Percentiles rank a stretch among this genome's conserved stretches.
These are phyloP conservation scores for Theileria equi DNA, from an alignment of 169 alveolate species.

Conservation along the genomic window DNA sequence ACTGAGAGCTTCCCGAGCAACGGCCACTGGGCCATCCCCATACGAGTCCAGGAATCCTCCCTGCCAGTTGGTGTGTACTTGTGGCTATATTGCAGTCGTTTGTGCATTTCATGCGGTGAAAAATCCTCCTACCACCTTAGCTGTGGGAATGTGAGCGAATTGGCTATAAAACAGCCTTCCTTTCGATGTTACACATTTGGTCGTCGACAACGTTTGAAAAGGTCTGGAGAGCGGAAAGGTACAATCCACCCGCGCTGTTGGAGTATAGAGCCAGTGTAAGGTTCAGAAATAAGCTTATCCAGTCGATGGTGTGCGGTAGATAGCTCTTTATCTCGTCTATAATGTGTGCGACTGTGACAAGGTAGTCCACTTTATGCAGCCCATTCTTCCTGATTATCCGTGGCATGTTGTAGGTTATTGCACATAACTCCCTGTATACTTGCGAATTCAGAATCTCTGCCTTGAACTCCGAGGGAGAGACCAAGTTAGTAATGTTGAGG, in stretches of 20 bases:
- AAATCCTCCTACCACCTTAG: too few relatives aligned
- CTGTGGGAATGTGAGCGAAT: too few relatives aligned
- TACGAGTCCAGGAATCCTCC: too few relatives aligned
- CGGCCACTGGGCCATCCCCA: too few relatives aligned
- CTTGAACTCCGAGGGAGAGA: too few relatives aligned
- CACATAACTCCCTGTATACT: slow-evolving; percentile 33
- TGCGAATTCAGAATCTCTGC: slow-evolving; percentile 42
- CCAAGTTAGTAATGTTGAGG: too few relatives aligned
- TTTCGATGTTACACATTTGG: slow-evolving; percentile 22
- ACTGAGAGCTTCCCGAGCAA: too few relatives aligned
- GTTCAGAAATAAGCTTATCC: slow-evolving; percentile 42
- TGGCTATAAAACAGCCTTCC: too few relatives aligned
- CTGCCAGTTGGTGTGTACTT: too few relatives aligned
- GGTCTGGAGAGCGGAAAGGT: slow-evolving; percentile 24
- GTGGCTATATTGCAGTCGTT: too few relatives aligned
- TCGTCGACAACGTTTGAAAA: slow-evolving; percentile 16
- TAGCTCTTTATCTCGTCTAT: not conserved
- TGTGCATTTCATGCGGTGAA: too few relatives aligned
- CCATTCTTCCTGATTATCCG: slow-evolving; percentile 16
- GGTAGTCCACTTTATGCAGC: slow-evolving; percentile 38
- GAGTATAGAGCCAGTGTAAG: slow-evolving; percentile 48
- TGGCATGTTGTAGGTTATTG: slow-evolving; percentile 22
- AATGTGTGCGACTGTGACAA: slow-evolving; percentile 11
- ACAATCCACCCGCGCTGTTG: slow-evolving; percentile 60
- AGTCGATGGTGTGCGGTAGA: slow-evolving; percentile 31